Conservation (phyloP, 2,329 filamentous ascomycete species). For the Penicillium sp. region DNA sequence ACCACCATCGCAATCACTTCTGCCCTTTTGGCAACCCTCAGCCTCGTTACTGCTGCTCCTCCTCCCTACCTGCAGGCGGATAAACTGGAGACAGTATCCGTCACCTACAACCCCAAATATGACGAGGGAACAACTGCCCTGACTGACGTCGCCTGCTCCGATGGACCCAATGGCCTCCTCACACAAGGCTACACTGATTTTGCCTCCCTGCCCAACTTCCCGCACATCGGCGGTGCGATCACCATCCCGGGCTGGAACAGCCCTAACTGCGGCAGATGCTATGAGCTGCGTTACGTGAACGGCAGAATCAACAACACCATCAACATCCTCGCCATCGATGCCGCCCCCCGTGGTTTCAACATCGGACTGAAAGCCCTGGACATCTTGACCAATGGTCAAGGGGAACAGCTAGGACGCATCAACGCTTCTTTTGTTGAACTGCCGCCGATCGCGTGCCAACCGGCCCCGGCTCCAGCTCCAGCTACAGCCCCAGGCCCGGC, state of each 20-base stretch:
- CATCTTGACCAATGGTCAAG: conserved; percentile 46
- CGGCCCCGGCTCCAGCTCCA: conserved; percentile 15
- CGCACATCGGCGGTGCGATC: conserved; percentile 49
- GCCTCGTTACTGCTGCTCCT: conserved; percentile 25
- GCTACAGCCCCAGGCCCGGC: too few relatives aligned
- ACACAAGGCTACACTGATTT: conserved; percentile 40
- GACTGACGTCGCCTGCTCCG: conserved; percentile 47
- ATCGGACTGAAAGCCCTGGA: conserved; percentile 50
- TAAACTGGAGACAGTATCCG: conserved; percentile 40
- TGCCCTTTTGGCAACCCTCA: conserved; percentile 23
- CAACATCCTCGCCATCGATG: conserved; percentile 50
- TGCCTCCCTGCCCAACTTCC: conserved; percentile 46
- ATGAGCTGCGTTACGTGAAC: conserved; percentile 47
- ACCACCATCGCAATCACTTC: conserved; percentile 18
- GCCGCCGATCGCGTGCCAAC: conserved; percentile 12
- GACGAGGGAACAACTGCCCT: conserved; percentile 58
- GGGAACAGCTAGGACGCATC: conserved; percentile 44
- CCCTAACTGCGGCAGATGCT: conserved; percentile 52
- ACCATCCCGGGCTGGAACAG: conserved; percentile 49
- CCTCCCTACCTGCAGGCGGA: conserved; percentile 21
- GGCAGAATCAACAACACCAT: conserved; percentile 40
- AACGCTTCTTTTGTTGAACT: conserved; percentile 29
- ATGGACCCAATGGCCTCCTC: conserved; percentile 36
- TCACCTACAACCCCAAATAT: conserved; percentile 70
- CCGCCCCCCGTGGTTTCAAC: conserved; percentile 47